Evolutionary conservation across 345 rosid genomes (phyloP).

Genomic region (Gossypium longicalyx): DNA sequence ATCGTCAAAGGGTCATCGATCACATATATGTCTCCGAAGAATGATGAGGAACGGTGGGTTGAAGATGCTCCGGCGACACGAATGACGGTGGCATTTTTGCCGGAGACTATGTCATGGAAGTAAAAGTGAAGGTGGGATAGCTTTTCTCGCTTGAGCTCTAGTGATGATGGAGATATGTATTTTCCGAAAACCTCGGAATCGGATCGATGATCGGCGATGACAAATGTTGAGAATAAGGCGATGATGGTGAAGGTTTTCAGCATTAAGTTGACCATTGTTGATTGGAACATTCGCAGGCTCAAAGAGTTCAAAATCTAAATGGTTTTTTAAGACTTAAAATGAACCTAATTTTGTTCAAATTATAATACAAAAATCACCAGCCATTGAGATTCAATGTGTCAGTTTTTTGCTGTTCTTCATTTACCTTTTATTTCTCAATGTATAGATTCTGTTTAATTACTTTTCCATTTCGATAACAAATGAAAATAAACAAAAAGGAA

Average conservation of each 20-base stretch:
- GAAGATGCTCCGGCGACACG: not conserved
- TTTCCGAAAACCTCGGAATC: not conserved
- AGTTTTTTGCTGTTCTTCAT: not conserved
- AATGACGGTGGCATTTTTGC: not conserved
- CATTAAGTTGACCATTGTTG: not conserved
- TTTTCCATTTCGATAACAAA: not conserved
- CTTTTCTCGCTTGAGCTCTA: conserved; percentile 1
- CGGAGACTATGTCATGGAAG: not conserved
- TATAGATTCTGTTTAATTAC: too few relatives aligned
- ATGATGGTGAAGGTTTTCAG: not conserved
- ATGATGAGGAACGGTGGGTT: not conserved
- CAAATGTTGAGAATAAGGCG: not conserved
- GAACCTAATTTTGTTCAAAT: too few relatives aligned
- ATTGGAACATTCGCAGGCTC: not conserved
- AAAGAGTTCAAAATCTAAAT: not conserved
- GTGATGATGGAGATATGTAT: not conserved
- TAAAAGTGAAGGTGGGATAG: conserved; percentile 9
- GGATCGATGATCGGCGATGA: not conserved
- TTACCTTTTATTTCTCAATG: not conserved
- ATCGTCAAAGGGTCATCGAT: conserved; percentile 11
- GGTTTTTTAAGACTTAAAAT: not conserved
- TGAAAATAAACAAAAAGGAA: not conserved
- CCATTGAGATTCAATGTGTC: not conserved
- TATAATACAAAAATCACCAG: not conserved
- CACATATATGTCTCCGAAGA: not conserved